Evolutionary conservation across 495 filamentous ascomycete species (phyloP).

Genomic region (Penicillium turbatum): DNA sequence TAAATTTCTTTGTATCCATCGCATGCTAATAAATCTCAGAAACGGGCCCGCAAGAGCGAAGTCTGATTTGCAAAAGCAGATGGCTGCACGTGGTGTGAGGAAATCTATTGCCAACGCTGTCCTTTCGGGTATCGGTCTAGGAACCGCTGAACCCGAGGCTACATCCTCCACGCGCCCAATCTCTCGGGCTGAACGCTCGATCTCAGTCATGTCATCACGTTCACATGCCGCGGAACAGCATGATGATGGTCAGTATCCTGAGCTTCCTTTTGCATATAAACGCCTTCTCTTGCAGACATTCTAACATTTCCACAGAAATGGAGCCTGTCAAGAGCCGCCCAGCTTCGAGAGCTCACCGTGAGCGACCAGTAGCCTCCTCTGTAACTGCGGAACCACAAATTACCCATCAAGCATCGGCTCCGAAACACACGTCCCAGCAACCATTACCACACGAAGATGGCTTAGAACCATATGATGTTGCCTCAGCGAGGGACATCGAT

Average conservation of each 20-base stretch:
- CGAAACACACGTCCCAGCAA: constrained; percentile 7
- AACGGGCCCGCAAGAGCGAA: constrained; percentile 79
- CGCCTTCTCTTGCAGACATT: neutral
- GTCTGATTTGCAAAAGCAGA: constrained; percentile 77
- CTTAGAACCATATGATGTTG: constrained; percentile 75
- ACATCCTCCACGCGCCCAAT: constrained; percentile 31
- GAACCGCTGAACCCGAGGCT: constrained; percentile 23
- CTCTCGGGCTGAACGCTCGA: constrained; percentile 41
- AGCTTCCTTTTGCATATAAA: neutral
- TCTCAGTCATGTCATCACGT: constrained; percentile 27
- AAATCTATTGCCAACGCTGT: constrained; percentile 80
- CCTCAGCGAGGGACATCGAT: constrained; percentile 77
- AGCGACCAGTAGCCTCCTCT: constrained; percentile 17
- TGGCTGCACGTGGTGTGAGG: constrained; percentile 73
- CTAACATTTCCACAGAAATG: constrained; percentile 10
- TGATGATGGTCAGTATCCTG: constrained; percentile 25
- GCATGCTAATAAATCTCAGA: constrained; percentile 33
- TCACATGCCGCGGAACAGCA: constrained; percentile 22
- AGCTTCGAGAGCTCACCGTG: constrained; percentile 21
- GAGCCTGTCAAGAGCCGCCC: constrained; percentile 17
- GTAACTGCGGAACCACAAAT: constrained; percentile 12
- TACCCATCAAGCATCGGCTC: constrained; percentile 16
- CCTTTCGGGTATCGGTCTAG: constrained; percentile 62
- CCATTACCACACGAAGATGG: constrained; percentile 46
- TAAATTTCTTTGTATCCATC: constrained; percentile 4